phyloP scores from a whole-genome alignment of 257 asterid genomes.

The Solanum piurae region DNA sequence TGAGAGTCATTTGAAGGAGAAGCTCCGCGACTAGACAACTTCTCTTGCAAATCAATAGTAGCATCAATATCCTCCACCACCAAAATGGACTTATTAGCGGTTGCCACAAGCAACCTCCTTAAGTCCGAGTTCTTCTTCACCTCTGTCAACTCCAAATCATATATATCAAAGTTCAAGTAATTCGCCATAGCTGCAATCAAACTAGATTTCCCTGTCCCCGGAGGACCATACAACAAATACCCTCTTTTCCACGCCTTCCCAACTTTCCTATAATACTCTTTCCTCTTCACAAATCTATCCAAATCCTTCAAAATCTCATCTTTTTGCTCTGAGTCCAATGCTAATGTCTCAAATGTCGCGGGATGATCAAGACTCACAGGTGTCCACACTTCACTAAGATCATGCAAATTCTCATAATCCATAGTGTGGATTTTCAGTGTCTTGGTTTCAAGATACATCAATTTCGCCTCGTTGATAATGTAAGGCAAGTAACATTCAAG shows the following conservation, averaged over 20 bases:
- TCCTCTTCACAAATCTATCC: slow-evolving; percentile 34
- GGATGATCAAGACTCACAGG: slow-evolving; percentile 47
- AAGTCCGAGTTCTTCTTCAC: slow-evolving; percentile 36
- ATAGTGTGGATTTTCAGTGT: slow-evolving; percentile 36
- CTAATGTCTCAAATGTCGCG: slow-evolving; percentile 43
- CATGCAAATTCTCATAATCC: slow-evolving; percentile 24
- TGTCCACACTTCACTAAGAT: slow-evolving; percentile 23
- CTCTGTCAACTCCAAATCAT: slow-evolving; percentile 60
- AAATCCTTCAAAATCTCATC: slow-evolving; percentile 34
- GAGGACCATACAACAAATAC: slow-evolving; percentile 66
- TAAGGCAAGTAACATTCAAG: slow-evolving; percentile 33
- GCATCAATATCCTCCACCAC: slow-evolving; percentile 70
- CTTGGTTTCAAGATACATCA: slow-evolving; percentile 25
- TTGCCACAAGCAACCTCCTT: slow-evolving; percentile 31
- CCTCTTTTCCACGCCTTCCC: slow-evolving; percentile 80
- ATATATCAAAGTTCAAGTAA: slow-evolving; percentile 48
- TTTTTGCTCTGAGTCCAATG: slow-evolving; percentile 43
- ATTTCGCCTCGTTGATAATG: slow-evolving; percentile 13
- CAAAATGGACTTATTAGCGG: slow-evolving; percentile 44
- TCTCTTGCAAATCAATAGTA: slow-evolving; percentile 38
- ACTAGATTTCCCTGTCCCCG: slow-evolving; percentile 72
- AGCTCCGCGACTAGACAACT: slow-evolving; percentile 13
- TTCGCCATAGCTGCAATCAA: slow-evolving; percentile 72
- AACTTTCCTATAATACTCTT: slow-evolving; percentile 38
- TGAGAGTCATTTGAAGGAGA: not conserved